Base-by-base conservation (phyloP, 495 filamentous ascomycete species). In the Lasiosphaeris hirsuta region DNA sequence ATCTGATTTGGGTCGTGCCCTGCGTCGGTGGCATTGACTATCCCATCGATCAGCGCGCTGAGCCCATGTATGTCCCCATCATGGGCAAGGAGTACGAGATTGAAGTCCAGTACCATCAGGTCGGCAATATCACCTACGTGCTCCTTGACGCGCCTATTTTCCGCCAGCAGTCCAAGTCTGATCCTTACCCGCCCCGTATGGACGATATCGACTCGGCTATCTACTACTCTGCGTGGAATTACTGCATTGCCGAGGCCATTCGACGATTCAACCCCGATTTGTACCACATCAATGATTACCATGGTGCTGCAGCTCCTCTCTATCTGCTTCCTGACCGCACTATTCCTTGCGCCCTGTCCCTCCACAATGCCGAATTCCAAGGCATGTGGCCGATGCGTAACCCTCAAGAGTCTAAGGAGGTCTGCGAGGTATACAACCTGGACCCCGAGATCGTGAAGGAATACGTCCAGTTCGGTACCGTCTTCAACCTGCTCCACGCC, bases 221-320 rank as follows among this genome's bases (percentile, higher is more conserved):
- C 39, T 84, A 87, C 69, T 90, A 90, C 64, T 86, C 85, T 0
- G 84, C 86, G 0, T 90, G 86, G 86, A 90, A 90, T 57, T 79
- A 81, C 57, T 89, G 86, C 57, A 87, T 89, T 61, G 83, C 86
- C 1, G 75, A 85, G 51, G 69, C 84, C 0, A 79, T 88, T 52
- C 78, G 68, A 35, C 75, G 80, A 17, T 84, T 83, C 64, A 80
- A 84, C 0, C 75, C 89, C 43, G 86, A 90, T 62, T 64, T 91
- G 17, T 91, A 91, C 64, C 88, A 91, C 66, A 86, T 90, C 64
- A 91, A 91, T 68, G 88, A 91, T 66, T 91, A 90, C 65, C 88
- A 91, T 57, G 88, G 88, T 34, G 84, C 87, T 14, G 69, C 87
- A 6, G 88, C 88, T 38, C 87, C 86, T 10, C 72, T 90, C 7